phyloP scores from a whole-genome alignment of 2,329 filamentous ascomycete species.

The Colletotrichum liaoningense region DNA sequence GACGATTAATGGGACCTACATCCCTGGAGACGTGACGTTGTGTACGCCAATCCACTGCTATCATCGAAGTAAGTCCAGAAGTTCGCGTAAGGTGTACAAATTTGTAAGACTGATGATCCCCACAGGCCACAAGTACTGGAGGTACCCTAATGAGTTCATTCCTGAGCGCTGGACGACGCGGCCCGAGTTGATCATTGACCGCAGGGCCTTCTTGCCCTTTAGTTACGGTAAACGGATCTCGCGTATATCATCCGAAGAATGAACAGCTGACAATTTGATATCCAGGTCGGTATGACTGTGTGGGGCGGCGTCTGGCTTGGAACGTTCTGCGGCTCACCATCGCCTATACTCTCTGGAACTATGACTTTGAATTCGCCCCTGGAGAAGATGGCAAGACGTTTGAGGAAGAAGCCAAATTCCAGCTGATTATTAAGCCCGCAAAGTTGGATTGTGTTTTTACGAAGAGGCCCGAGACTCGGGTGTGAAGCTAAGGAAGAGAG shows the following conservation, averaged over 20 bases:
- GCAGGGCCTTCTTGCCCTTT: constrained; percentile 32
- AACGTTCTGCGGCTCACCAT: constrained; percentile 25
- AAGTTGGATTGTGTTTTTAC: constrained; percentile 27
- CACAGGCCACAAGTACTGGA: constrained; percentile 25
- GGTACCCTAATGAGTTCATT: constrained; percentile 35
- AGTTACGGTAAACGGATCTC: neutral
- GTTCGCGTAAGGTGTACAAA: no score
- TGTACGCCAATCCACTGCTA: constrained; percentile 23
- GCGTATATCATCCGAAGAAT: neutral
- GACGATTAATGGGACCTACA: constrained; percentile 39
- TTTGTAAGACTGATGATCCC: neutral
- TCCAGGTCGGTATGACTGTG: constrained; percentile 29
- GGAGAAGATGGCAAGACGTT: constrained; percentile 19
- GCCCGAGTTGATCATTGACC: constrained; percentile 38
- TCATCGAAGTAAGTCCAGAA: constrained; percentile 6
- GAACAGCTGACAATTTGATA: neutral
- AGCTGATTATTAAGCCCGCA: constrained; percentile 27
- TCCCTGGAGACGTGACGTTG: constrained; percentile 40
- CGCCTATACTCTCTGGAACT: constrained; percentile 33
- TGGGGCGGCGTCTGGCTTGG: constrained; percentile 21
- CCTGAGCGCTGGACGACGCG: constrained; percentile 40
- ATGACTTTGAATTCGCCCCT: constrained; percentile 31
- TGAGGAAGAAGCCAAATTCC: neutral
- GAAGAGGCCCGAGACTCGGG: neutral
- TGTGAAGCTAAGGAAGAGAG: no score